phyloP scores from a whole-genome alignment of 208 protist species.

The Wallacemonas sp. region DNA sequence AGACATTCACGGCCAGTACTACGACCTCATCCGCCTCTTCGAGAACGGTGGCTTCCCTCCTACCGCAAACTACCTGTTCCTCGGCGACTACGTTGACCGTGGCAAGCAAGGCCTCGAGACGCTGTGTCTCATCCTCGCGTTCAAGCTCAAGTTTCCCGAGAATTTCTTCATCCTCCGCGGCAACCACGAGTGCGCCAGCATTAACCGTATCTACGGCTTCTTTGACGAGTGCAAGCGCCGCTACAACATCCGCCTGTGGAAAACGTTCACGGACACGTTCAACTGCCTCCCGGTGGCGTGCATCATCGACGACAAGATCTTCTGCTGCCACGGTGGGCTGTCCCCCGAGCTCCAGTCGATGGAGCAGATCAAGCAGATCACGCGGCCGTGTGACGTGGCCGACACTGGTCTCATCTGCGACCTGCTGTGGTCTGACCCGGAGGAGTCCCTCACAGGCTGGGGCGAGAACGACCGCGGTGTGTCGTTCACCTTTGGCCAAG shows the following conservation, averaged over 20 bases:
- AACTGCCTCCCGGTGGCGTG: constrained; percentile 99
- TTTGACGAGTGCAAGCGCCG: constrained; percentile 99
- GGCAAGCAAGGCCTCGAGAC: constrained; percentile 99
- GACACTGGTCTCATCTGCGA: constrained; percentile 99
- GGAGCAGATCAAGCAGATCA: constrained; percentile 96
- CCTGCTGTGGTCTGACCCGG: constrained; percentile 99
- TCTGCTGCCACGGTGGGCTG: constrained; percentile 99
- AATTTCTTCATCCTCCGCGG: constrained; percentile 99
- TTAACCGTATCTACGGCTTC: constrained; percentile 99
- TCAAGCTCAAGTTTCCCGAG: constrained; percentile 99
- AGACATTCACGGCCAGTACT: constrained; percentile 99
- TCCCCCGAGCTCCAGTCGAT: constrained; percentile 96
- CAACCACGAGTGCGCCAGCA: constrained; percentile 99
- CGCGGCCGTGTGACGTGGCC: constrained; percentile 98
- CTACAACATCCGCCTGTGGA: constrained; percentile 99
- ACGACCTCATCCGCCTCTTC: constrained; percentile 99
- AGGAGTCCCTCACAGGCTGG: constrained; percentile 91
- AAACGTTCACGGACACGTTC: constrained; percentile 99
- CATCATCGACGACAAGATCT: constrained; percentile 99
- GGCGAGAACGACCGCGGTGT: constrained; percentile 93
- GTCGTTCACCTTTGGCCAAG: constrained; percentile 90
- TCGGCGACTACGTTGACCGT: constrained; percentile 99
- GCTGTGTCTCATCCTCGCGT: constrained; percentile 97
- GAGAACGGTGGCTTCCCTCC: constrained; percentile 99
- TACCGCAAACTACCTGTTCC: constrained; percentile 99